Evolutionary conservation across 1,284 basidiomycete species (phyloP), one percentile per base, ranked within the genome.

Genomic region (Trametes versicolor): DNA sequence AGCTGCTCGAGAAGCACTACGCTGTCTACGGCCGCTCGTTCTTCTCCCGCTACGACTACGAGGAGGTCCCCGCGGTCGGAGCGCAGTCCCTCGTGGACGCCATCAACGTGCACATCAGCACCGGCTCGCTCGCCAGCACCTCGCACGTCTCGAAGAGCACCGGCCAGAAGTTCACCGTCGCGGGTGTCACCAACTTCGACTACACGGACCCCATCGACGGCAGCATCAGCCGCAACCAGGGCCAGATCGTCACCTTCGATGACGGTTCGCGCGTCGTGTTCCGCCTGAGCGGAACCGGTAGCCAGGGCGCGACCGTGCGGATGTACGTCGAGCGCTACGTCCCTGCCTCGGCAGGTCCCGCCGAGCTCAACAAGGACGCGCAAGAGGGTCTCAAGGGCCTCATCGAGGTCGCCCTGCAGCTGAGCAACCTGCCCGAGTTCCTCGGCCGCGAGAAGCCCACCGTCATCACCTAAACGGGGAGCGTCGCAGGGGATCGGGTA

Each of bases 11-110:
- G 70, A 87, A 86, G 69, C 95, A 97, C 84, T 99, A 99, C 82
- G 84, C 87, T 68, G 91, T 87, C 74, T 99, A 99, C 80, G 97
- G 97, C 49, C 95, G 97, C 70, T 96, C 93, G 67, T 99, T 99
- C 89, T 99, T 99, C 87, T 96, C 94, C 67, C 91, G 96, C 70
- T 99, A 99, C 82, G 97, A 99, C 82, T 99, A 99, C 82, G 97
- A 99, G 79, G 98, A 99, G 79, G 96, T 98, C 55, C 87, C 94
- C 17, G 95, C 95, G 0, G 93, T 93, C 39, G 95, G 93, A 37
- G 97, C 98, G 54, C 89, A 93, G 74, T 88, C 90, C 69, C 84
- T 99, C 74, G 96, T 99, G 77, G 86, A 85, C 54, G 84, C 90
- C 72, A 82, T 99, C 72, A 89, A 96, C 75, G 77, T 83, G 23